Conservation (phyloP, 2,329 filamentous ascomycete species). For the Xylaria sp. region DNA sequence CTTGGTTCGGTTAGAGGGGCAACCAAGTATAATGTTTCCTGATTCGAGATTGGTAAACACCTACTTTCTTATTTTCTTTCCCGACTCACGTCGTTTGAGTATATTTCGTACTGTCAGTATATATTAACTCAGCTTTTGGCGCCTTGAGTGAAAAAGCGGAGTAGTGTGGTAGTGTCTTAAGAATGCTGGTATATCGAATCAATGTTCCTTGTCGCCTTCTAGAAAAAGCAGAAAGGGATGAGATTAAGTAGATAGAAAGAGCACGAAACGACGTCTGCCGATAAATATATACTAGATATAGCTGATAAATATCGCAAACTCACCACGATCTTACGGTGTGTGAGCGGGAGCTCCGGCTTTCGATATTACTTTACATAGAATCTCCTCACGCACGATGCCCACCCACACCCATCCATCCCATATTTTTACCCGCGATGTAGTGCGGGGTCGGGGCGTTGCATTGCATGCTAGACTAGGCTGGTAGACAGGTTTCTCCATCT, state of each 20-base stretch:
- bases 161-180: not conserved
- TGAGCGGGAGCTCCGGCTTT: constrained; percentile 10
- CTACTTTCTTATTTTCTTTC: too few species aligned
- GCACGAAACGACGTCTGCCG: not conserved
- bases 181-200: too few species aligned
- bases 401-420: constrained; percentile 4
- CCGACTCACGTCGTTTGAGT: not conserved
- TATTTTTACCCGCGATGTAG: constrained; percentile 21
- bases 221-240: not conserved
- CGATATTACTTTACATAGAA: not conserved
- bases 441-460: constrained; percentile 35
- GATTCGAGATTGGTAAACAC: too few species aligned
- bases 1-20: too few species aligned
- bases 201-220: too few species aligned
- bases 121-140: not conserved
- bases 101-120: not conserved
- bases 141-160: not conserved
- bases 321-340: not conserved
- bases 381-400: constrained; percentile 2
- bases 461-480: constrained; percentile 5
- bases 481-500: constrained; percentile 16
- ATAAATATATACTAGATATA: not conserved
- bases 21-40: too few species aligned
- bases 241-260: not conserved
- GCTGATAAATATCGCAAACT: constrained; percentile 1